Percentiles rank a stretch among this genome's conserved stretches.
phyloP scores from a whole-genome alignment of 2,329 filamentous ascomycete species.

The Aspergillus clavatus region DNA sequence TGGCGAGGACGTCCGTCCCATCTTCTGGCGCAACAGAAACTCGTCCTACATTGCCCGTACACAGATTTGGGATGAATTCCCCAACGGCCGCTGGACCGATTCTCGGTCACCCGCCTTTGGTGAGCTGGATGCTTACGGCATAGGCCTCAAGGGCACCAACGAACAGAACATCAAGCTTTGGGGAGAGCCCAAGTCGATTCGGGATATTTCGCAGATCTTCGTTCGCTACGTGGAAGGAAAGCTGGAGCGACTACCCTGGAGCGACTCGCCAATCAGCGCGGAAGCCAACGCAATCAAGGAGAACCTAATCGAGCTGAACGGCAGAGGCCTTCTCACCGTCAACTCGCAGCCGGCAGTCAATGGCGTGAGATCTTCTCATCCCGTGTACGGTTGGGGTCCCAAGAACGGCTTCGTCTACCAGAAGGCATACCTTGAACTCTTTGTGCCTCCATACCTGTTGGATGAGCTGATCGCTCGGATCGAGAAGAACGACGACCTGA shows the following conservation, averaged over 20 bases:
- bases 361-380: slow-evolving; percentile 79
- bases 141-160: slow-evolving; percentile 89
- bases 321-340: slow-evolving; percentile 83
- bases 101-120: slow-evolving; percentile 94
- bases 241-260: slow-evolving; percentile 84
- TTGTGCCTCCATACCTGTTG: slow-evolving; percentile 77
- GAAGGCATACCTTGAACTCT: slow-evolving; percentile 91
- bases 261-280: slow-evolving; percentile 75
- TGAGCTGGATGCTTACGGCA: slow-evolving; percentile 88
- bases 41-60: slow-evolving; percentile 93
- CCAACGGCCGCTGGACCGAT: slow-evolving; percentile 98
- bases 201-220: slow-evolving; percentile 78
- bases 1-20: slow-evolving; percentile 91
- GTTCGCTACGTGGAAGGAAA: slow-evolving; percentile 77
- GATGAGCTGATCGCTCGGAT: slow-evolving; percentile 72
- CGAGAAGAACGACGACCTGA: slow-evolving; percentile 72
- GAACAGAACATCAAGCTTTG: slow-evolving; percentile 94
- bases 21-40: slow-evolving; percentile 98
- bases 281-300: slow-evolving; percentile 76
- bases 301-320: slow-evolving; percentile 76
- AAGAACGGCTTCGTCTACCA: slow-evolving; percentile 96
- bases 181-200: slow-evolving; percentile 75
- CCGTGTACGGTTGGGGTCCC: slow-evolving; percentile 90
- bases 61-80: slow-evolving; percentile 98
- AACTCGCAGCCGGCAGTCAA: slow-evolving; percentile 97